phyloP scores from a whole-genome alignment of 495 filamentous ascomycete species.

The Achaetomiella virescens region DNA sequence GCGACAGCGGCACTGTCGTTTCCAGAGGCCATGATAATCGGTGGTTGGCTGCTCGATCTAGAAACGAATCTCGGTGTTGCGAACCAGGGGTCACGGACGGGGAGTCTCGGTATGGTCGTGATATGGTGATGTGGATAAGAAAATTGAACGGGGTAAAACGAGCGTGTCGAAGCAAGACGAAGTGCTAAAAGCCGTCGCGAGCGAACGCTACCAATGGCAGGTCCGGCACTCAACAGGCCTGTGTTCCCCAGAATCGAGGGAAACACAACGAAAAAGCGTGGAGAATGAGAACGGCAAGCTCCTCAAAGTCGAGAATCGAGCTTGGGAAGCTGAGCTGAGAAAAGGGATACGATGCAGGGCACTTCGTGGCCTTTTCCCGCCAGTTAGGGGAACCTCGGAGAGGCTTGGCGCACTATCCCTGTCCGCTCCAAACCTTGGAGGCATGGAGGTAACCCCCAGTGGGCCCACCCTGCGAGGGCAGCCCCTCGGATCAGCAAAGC shows the following conservation, averaged over 20 bases:
- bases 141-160: conserved; percentile 23
- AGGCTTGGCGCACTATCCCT: conserved; percentile 20
- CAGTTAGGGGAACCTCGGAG: conserved; percentile 8
- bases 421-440: neutral
- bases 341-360: conserved; percentile 22
- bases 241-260: conserved; percentile 13
- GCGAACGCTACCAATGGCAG: conserved; percentile 13
- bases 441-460: neutral
- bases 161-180: conserved; percentile 22
- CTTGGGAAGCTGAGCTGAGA: conserved; percentile 21
- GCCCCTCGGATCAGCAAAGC: neutral
- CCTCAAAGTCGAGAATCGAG: conserved; percentile 17
- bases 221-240: conserved; percentile 16
- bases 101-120: neutral
- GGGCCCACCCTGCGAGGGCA: neutral
- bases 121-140: conserved; percentile 20
- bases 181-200: conserved; percentile 9
- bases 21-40: conserved; percentile 39
- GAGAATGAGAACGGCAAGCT: conserved; percentile 16
- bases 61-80: conserved; percentile 3
- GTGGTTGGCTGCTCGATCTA: neutral
- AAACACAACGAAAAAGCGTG: conserved; percentile 16
- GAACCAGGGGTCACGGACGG: conserved; percentile 8
- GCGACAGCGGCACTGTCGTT: conserved; percentile 46
- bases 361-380: conserved; percentile 28